A percentile compares a stretch with the other conserved stretches of the same genome.
phyloP scores from a whole-genome alignment of 805 yeast species.

The Candida ovalis region DNA sequence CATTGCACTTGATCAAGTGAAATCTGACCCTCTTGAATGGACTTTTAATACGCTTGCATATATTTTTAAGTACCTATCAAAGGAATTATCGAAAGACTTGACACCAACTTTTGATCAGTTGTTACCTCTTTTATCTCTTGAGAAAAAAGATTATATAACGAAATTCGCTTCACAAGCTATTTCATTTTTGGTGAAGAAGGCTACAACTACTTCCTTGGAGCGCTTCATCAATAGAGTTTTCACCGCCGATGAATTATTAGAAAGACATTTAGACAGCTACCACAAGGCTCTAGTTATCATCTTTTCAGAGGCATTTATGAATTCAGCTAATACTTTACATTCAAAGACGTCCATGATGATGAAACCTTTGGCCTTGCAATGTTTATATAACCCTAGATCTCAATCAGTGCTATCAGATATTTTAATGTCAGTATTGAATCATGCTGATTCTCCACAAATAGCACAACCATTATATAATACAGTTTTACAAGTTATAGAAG shows the following conservation, averaged over 20 bases:
- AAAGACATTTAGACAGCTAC: constrained; percentile 40
- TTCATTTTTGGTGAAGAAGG: constrained; percentile 75
- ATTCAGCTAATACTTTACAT: constrained; percentile 70
- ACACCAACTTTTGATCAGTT: constrained; percentile 64
- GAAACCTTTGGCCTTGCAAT: constrained; percentile 28
- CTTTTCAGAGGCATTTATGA: constrained; percentile 69
- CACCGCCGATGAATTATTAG: constrained; percentile 27
- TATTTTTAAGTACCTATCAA: constrained; percentile 80
- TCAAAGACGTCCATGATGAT: constrained; percentile 60
- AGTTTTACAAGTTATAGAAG: constrained; percentile 21
- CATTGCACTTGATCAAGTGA: constrained; percentile 45
- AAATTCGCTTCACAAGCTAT: constrained; percentile 89
- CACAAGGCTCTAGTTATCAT: constrained; percentile 56
- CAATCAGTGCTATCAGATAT: constrained; percentile 56
- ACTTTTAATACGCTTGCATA: constrained; percentile 82
- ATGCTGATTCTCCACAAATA: constrained; percentile 45
- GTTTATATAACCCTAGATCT: constrained; percentile 21
- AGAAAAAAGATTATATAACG: constrained; percentile 58
- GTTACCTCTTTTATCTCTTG: constrained; percentile 58
- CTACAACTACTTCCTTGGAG: constrained; percentile 44
- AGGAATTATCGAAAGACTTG: constrained; percentile 57
- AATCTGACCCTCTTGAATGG: constrained; percentile 72
- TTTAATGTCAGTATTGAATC: constrained; percentile 47
- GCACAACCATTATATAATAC: constrained; percentile 42
- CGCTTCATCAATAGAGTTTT: constrained; percentile 41